Evolutionary conservation across 768 basidiomycete genomes (phyloP).

Genomic region (Boletus rubroflammeus): DNA sequence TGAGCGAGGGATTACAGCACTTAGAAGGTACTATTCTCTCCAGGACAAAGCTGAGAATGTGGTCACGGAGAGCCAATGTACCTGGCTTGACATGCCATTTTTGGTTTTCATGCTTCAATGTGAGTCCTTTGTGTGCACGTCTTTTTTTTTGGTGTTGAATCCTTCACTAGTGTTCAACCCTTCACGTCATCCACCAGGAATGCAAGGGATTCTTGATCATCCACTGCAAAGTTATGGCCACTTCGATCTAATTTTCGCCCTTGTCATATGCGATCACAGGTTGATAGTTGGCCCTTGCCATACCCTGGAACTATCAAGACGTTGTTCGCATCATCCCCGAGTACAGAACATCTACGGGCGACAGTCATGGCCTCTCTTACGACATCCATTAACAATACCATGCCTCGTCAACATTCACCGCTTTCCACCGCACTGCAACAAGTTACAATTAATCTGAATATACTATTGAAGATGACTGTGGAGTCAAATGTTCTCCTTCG

Average conservation of each 20-base stretch:
- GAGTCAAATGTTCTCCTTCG: too few species aligned
- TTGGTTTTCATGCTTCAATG: slow-evolving; percentile 68
- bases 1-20: slow-evolving; percentile 56
- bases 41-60: slow-evolving; percentile 66
- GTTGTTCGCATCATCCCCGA: slow-evolving; percentile 35
- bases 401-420: slow-evolving; percentile 14
- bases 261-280: slow-evolving; percentile 60
- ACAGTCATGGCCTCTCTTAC: slow-evolving; percentile 19
- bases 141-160: neutral
- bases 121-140: slow-evolving; percentile 34
- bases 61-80: slow-evolving; percentile 59
- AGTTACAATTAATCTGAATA: slow-evolving; percentile 41
- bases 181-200: slow-evolving; percentile 57
- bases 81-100: slow-evolving; percentile 70
- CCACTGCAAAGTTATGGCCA: slow-evolving; percentile 69
- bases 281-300: slow-evolving; percentile 67
- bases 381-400: slow-evolving; percentile 16
- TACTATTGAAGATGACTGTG: slow-evolving; percentile 24
- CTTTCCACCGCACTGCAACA: slow-evolving; percentile 38
- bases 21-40: slow-evolving; percentile 67
- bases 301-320: slow-evolving; percentile 57
- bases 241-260: slow-evolving; percentile 69
- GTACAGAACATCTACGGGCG: slow-evolving; percentile 35
- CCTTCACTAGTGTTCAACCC: slow-evolving; percentile 61
- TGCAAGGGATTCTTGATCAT: slow-evolving; percentile 70